Evolutionary conservation across 345 rosid species (phyloP).

Genomic region (Noccaea caerulescens): DNA sequence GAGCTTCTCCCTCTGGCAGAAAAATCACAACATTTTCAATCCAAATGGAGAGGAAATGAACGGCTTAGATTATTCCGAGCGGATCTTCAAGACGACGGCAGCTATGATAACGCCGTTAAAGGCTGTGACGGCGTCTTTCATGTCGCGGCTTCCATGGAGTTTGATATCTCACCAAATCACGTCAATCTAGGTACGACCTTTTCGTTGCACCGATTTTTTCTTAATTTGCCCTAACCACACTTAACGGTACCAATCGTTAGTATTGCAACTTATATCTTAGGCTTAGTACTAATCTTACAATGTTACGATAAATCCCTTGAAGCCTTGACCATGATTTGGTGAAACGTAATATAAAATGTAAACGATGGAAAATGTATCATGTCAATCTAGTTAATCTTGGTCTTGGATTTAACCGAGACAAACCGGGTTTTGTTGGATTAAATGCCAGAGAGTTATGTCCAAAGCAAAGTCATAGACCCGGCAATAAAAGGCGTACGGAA

Average conservation of each 20-base stretch:
- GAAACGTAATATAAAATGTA: not conserved
- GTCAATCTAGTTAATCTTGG: constrained; percentile 8
- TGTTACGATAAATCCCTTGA: not conserved
- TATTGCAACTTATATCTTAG: not conserved
- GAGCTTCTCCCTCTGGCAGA: constrained; percentile 45
- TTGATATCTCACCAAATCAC: constrained; percentile 41
- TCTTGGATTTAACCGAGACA: not conserved
- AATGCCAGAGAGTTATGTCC: constrained; percentile 56
- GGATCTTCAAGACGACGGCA: constrained; percentile 70
- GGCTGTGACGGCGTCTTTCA: constrained; percentile 85
- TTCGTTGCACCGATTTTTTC: constrained; percentile 3
- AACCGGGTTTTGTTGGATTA: constrained; percentile 17
- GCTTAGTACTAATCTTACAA: not conserved
- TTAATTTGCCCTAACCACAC: not conserved
- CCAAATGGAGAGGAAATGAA: constrained; percentile 52
- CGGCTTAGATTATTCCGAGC: constrained; percentile 71
- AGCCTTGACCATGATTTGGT: not conserved
- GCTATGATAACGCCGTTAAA: constrained; percentile 76
- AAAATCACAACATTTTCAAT: constrained; percentile 48
- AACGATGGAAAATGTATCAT: not conserved
- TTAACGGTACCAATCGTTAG: not conserved
- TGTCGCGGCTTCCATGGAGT: constrained; percentile 88
- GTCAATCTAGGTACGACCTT: constrained; percentile 48
- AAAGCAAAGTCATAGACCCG: constrained; percentile 60
- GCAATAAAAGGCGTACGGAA: constrained; percentile 71